Percentiles rank a stretch among this genome's conserved stretches.
Conservation (phyloP, 495 filamentous ascomycete genomes). For the Rusavskia elegans region DNA sequence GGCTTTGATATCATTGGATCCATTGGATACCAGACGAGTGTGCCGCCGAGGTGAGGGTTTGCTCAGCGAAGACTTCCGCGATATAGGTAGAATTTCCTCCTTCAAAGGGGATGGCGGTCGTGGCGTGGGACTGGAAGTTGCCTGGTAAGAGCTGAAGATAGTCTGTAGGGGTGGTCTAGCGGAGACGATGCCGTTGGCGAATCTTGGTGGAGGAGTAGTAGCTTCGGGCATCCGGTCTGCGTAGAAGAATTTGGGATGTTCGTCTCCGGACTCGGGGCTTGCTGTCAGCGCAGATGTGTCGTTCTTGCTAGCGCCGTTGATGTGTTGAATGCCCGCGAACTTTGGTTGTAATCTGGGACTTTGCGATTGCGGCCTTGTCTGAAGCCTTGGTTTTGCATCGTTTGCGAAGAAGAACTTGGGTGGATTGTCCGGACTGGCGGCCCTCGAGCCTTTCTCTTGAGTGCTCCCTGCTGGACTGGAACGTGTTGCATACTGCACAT, state of each 20-base stretch:
- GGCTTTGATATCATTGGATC: conserved; percentile 1
- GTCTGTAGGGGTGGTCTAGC: conserved; percentile 23
- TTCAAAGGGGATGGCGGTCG: conserved; percentile 26
- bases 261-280: not conserved
- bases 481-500: conserved; percentile 24
- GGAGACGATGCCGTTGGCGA: conserved; percentile 9
- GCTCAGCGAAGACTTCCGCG: conserved; percentile 11
- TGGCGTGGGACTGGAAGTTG: conserved; percentile 12
- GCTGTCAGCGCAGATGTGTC: not conserved
- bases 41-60: conserved; percentile 15
- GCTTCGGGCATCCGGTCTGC: conserved; percentile 33
- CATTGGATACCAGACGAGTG: conserved; percentile 10
- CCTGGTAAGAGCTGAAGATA: conserved; percentile 18
- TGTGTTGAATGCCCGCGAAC: conserved; percentile 11
- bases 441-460: conserved; percentile 16
- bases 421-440: conserved; percentile 24
- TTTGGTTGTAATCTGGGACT: conserved; percentile 24
- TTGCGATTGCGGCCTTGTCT: not conserved
- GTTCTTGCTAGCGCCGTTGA: conserved; percentile 21
- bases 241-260: conserved; percentile 24
- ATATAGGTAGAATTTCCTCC: conserved; percentile 19
- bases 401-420: conserved; percentile 67
- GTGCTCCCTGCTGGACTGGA: conserved; percentile 18
- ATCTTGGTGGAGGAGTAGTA: conserved; percentile 1
- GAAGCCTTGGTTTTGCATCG: conserved; percentile 36